Evolutionary conservation across 2,329 filamentous ascomycete species (phyloP).

Genomic region (Penicillium concentricum): DNA sequence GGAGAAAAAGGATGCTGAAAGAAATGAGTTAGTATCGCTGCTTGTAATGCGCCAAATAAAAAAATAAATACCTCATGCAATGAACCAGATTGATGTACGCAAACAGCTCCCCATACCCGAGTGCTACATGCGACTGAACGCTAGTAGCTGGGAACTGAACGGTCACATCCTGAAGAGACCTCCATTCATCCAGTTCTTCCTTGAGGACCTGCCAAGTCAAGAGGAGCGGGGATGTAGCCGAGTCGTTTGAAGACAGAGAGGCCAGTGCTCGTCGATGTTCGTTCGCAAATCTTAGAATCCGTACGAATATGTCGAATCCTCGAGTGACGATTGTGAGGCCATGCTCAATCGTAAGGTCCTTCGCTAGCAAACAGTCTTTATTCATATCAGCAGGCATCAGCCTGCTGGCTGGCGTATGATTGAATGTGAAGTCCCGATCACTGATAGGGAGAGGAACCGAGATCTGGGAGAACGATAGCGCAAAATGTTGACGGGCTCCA

Average conservation of each 20-base stretch:
- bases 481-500: constrained; percentile 38
- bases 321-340: constrained; percentile 37
- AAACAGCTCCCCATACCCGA: constrained; percentile 38
- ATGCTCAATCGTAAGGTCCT: constrained; percentile 32
- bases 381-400: constrained; percentile 34
- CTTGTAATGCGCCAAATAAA: too few species aligned
- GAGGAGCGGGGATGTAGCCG: constrained; percentile 15
- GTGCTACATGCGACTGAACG: constrained; percentile 35
- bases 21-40: not conserved
- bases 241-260: constrained; percentile 16
- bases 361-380: constrained; percentile 18
- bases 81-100: constrained; percentile 41
- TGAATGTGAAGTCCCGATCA: constrained; percentile 38
- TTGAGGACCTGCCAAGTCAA: constrained; percentile 32
- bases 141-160: constrained; percentile 35
- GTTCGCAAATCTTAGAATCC: constrained; percentile 38
- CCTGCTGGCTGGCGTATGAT: constrained; percentile 21
- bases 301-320: constrained; percentile 39
- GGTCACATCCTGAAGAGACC: constrained; percentile 34
- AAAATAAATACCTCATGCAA: constrained; percentile 34
- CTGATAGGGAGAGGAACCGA: constrained; percentile 38
- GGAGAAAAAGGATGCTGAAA: constrained; percentile 34
- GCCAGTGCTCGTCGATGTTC: constrained; percentile 33
- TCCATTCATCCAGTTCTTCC: constrained; percentile 37
- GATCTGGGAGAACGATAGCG: constrained; percentile 38